phyloP scores from a whole-genome alignment of 352 stramenopile genomes.

The Phytopythium mirpurense region DNA sequence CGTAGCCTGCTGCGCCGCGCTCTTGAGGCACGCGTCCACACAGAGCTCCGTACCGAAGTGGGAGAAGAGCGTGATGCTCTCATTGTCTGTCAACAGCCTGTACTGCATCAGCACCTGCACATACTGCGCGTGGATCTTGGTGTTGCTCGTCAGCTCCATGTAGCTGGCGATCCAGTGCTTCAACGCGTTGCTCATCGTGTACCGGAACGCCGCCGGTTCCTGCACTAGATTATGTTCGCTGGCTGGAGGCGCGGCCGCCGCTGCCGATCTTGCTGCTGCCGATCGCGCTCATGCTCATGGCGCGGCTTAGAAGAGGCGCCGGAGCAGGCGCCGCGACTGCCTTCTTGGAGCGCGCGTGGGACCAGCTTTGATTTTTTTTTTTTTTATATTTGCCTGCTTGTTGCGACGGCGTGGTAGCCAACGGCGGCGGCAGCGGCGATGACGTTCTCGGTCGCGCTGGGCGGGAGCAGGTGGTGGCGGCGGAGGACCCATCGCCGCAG shows the following conservation, averaged over 20 bases:
- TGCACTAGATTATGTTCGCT: slow-evolving; percentile 45
- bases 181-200: slow-evolving; percentile 90
- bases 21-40: slow-evolving; percentile 95
- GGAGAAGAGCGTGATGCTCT: slow-evolving; percentile 97
- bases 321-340: slow-evolving; percentile 11
- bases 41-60: slow-evolving; percentile 95
- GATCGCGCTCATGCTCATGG: slow-evolving; percentile 57
- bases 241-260: neutral
- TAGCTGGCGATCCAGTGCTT: slow-evolving; percentile 98
- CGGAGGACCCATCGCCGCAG: no score
- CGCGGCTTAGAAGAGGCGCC: slow-evolving; percentile 9
- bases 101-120: slow-evolving; percentile 96
- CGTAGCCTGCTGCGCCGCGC: slow-evolving; percentile 37
- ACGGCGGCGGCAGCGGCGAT: no score
- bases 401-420: no score
- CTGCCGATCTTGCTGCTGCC: slow-evolving; percentile 31
- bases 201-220: slow-evolving; percentile 74
- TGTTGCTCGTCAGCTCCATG: slow-evolving; percentile 88
- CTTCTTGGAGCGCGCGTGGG: slow-evolving; percentile 62
- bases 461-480: no score
- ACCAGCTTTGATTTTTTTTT: no score
- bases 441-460: no score
- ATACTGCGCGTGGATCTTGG: slow-evolving; percentile 96
- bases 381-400: no score
- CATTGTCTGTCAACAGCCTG: slow-evolving; percentile 94